Evolutionary conservation across 179 eudicot species (phyloP).

Genomic region (Silene coronaria): DNA sequence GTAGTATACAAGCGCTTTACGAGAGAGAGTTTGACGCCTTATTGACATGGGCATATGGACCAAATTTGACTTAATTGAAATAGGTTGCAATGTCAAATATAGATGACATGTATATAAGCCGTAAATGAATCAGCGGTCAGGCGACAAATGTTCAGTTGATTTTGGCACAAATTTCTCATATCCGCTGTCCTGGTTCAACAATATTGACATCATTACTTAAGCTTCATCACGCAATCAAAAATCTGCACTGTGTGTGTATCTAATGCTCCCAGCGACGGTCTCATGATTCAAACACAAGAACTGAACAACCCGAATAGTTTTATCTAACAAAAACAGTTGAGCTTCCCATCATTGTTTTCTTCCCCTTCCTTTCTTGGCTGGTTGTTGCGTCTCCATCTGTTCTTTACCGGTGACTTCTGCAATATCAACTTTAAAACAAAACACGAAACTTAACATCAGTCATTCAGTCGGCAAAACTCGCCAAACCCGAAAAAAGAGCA

Average conservation of each 20-base stretch:
- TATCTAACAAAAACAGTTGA: constrained; percentile 28
- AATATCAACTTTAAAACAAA: constrained; percentile 52
- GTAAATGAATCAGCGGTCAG: not conserved
- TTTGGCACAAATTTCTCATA: not conserved
- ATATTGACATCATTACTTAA: constrained; percentile 7
- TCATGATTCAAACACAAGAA: constrained; percentile 5
- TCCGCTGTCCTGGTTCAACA: not conserved
- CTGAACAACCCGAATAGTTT: constrained; percentile 8
- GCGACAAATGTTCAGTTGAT: not conserved
- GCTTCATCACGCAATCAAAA: constrained; percentile 13
- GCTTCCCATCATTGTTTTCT: constrained; percentile 61
- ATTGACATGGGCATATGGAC: not conserved
- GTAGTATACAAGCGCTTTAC: no score
- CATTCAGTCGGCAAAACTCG: not conserved
- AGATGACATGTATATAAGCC: not conserved
- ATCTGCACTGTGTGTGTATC: not conserved
- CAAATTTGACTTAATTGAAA: not conserved
- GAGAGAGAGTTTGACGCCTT: not conserved
- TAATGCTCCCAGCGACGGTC: not conserved
- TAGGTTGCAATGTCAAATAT: not conserved
- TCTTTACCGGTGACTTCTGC: constrained; percentile 82
- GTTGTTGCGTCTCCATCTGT: constrained; percentile 69
- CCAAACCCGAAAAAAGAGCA: not conserved
- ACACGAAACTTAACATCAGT: constrained; percentile 4
- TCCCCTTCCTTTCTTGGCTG: constrained; percentile 83